These are phyloP conservation scores for Malus sieversii DNA, from an alignment of 306 rosid species.

Conservation along the genomic window DNA sequence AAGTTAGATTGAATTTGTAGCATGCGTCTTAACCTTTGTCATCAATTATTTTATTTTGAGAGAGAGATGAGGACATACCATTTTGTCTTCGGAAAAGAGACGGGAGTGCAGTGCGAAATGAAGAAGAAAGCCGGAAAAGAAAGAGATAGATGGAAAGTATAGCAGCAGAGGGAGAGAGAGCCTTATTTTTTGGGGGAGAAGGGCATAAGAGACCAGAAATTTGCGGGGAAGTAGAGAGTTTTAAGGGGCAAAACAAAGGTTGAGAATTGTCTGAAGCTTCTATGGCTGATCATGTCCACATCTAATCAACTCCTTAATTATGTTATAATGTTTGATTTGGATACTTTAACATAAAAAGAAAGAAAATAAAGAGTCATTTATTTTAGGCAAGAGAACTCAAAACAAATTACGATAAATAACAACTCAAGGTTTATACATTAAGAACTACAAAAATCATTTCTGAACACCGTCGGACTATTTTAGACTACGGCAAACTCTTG, in stretches of 20 bases:
- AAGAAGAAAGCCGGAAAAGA: conserved; percentile 29
- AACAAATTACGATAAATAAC: neutral
- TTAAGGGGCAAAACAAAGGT: conserved; percentile 54
- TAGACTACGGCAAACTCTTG: neutral
- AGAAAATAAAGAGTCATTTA: neutral
- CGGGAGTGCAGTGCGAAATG: conserved; percentile 21
- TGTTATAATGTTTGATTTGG: neutral
- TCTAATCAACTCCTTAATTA: neutral
- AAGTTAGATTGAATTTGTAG: neutral
- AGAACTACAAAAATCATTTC: neutral
- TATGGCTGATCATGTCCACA: conserved; percentile 18
- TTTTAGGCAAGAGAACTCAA: neutral
- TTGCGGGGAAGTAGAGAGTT: conserved; percentile 50
- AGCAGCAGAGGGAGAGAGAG: conserved; percentile 38
- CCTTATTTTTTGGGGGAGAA: conserved; percentile 41
- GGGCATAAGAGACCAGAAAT: conserved; percentile 39
- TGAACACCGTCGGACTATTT: neutral
- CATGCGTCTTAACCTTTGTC: conserved; percentile 2
- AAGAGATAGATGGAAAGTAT: conserved; percentile 28
- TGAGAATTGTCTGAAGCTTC: conserved; percentile 28
- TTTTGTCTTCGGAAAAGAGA: conserved; percentile 32
- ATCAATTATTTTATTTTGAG: neutral
- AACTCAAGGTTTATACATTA: neutral
- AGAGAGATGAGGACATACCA: conserved; percentile 45
- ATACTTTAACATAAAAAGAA: neutral